These are phyloP conservation scores for Cornus suecica DNA, from an alignment of 148 eudicot species.

Conservation along the genomic window DNA sequence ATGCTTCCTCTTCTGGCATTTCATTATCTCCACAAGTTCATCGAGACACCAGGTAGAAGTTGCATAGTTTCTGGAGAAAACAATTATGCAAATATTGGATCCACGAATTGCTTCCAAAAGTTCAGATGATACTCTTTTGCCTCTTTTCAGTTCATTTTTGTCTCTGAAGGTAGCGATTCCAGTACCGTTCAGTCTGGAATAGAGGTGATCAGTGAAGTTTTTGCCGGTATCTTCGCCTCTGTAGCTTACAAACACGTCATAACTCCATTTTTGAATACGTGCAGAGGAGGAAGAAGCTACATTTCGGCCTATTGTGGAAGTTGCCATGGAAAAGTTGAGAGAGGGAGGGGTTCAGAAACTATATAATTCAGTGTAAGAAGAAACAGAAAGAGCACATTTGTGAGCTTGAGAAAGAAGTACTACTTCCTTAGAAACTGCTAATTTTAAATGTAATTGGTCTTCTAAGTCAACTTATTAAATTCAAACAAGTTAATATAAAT, in stretches of 20 bases:
- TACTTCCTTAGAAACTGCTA: no score
- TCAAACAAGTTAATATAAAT: no score
- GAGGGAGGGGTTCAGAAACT: no score
- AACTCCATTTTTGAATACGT: neutral
- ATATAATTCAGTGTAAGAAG: no score
- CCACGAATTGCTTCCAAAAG: neutral
- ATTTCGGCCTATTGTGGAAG: neutral
- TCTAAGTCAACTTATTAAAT: no score
- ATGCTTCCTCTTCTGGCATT: neutral
- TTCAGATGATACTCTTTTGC: neutral
- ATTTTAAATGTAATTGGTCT: no score
- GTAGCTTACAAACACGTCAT: neutral
- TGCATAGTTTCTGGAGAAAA: neutral
- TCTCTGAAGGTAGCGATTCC: neutral
- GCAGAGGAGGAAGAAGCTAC: neutral
- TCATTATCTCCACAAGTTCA: conserved; percentile 12
- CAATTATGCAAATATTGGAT: neutral
- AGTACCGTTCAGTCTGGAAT: neutral
- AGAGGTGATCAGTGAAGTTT: neutral
- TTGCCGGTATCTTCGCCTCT: neutral
- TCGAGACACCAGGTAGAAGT: neutral
- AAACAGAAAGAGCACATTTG: no score
- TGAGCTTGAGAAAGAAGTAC: no score
- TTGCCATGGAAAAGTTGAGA: neutral
- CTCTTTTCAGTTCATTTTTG: neutral